These are phyloP conservation scores for Schwanniomyces polymorphus DNA, from an alignment of 805 yeast genomes.

Conservation along the genomic window DNA sequence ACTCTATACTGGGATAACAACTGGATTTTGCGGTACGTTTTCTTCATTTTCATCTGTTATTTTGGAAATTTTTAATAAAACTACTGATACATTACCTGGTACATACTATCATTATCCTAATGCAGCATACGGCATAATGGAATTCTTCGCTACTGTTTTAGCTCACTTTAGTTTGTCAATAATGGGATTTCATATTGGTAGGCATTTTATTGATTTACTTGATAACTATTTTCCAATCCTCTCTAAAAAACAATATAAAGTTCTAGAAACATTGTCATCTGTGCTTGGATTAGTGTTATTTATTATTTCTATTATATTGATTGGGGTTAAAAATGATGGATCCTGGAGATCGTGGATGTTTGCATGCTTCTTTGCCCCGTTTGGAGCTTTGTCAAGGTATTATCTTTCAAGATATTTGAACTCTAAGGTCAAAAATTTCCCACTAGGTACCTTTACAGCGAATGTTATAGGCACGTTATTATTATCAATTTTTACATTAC, in stretches of 20 bases:
- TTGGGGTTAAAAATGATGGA: conserved; percentile 30
- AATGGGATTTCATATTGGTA: conserved; percentile 60
- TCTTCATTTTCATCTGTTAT: conserved; percentile 76
- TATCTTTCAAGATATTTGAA: conserved; percentile 54
- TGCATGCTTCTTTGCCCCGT: conserved; percentile 64
- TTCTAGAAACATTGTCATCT: conserved; percentile 16
- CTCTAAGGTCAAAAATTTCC: conserved; percentile 43
- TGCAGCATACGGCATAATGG: conserved; percentile 79
- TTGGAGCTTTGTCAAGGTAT: conserved; percentile 64
- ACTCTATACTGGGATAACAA: conserved; percentile 59
- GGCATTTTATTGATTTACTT: conserved; percentile 37
- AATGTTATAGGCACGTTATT: conserved; percentile 50
- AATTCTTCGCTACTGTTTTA: conserved; percentile 61
- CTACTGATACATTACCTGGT: conserved; percentile 43
- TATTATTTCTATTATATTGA: conserved; percentile 42
- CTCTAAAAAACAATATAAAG: conserved; percentile 16
- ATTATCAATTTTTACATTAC: conserved; percentile 42
- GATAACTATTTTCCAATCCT: conserved; percentile 20
- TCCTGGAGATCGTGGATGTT: conserved; percentile 72
- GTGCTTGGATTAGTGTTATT: conserved; percentile 22
- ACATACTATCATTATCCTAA: conserved; percentile 47
- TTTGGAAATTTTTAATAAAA: conserved; percentile 50
- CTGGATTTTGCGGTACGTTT: conserved; percentile 82
- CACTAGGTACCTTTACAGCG: conserved; percentile 50
- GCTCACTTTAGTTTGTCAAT: conserved; percentile 62